Percentiles rank a stretch among this genome's conserved stretches.
These are phyloP conservation scores for Ehretia macrophylla DNA, from an alignment of 257 asterid species.

Conservation along the genomic window DNA sequence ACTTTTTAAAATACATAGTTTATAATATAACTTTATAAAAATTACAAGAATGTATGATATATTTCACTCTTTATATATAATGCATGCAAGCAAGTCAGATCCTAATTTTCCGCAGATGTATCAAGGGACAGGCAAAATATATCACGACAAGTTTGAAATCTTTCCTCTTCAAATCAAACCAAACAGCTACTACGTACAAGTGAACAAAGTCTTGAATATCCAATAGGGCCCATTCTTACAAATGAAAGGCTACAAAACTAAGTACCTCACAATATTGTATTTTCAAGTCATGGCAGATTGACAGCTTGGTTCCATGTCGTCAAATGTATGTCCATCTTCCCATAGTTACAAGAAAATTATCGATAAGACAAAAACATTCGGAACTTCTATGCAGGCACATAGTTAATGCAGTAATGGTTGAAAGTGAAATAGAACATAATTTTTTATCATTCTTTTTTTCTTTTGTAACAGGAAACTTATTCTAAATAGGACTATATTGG, in stretches of 20 bases:
- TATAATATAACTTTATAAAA: too few species aligned
- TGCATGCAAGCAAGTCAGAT: too few species aligned
- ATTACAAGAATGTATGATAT: too few species aligned
- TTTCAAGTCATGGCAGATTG: conserved; percentile 24
- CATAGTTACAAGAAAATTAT: conserved; percentile 21
- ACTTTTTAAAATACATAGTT: too few species aligned
- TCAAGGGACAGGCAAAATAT: too few species aligned
- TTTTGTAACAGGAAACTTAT: conserved; percentile 5
- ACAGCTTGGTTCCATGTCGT: conserved; percentile 39
- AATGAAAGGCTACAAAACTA: conserved; percentile 32
- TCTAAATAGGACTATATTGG: too few species aligned
- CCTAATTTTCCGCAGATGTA: too few species aligned
- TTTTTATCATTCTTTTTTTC: neutral
- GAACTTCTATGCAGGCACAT: conserved; percentile 23
- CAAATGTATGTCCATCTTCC: conserved; percentile 30
- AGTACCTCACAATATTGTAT: conserved; percentile 20
- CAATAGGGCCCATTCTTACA: conserved; percentile 28
- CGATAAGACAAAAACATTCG: conserved; percentile 32
- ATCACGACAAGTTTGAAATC: too few species aligned
- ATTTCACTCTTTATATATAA: too few species aligned
- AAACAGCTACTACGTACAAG: conserved; percentile 1
- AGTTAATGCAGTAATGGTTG: conserved; percentile 11
- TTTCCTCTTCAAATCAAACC: conserved; percentile 9
- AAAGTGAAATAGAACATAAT: conserved; percentile 2
- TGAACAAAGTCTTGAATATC: conserved; percentile 4